phyloP scores from a whole-genome alignment of 352 stramenopile genomes.

The Globisporangium camurandrum region DNA sequence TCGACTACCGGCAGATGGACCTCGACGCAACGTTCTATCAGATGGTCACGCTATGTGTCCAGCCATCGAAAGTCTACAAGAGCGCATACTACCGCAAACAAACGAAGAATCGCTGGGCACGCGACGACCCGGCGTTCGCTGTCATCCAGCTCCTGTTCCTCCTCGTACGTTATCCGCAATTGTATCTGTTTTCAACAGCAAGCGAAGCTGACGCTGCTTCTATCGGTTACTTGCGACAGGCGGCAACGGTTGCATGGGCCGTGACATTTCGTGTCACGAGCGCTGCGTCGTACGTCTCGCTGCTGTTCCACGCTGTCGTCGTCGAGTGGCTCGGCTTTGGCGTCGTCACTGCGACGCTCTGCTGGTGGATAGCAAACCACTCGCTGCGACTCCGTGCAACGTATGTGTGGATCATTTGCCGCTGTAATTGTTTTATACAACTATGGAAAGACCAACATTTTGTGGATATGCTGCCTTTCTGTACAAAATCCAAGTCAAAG shows the following conservation, averaged over 20 bases:
- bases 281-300: slow-evolving; percentile 37
- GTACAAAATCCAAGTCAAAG: slow-evolving; percentile 28
- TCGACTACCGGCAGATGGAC: slow-evolving; percentile 86
- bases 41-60: slow-evolving; percentile 82
- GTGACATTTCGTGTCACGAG: slow-evolving; percentile 63
- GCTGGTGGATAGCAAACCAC: slow-evolving; percentile 74
- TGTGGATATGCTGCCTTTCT: background rate
- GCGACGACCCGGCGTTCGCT: slow-evolving; percentile 96
- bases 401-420: no score
- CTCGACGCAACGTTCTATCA: slow-evolving; percentile 85
- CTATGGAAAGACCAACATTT: no score
- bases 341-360: slow-evolving; percentile 56
- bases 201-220: background rate
- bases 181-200: background rate
- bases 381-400: slow-evolving; percentile 51
- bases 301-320: slow-evolving; percentile 71
- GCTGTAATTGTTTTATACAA: no score
- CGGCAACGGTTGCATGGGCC: slow-evolving; percentile 70
- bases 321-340: slow-evolving; percentile 81
- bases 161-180: slow-evolving; percentile 21
- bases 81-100: slow-evolving; percentile 86
- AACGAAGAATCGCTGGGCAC: slow-evolving; percentile 98
- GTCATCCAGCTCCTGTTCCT: slow-evolving; percentile 94
- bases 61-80: slow-evolving; percentile 84
- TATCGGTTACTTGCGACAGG: slow-evolving; percentile 6